These are phyloP conservation scores for Reutealis trisperma DNA, from an alignment of 345 rosid species.

Conservation along the genomic window DNA sequence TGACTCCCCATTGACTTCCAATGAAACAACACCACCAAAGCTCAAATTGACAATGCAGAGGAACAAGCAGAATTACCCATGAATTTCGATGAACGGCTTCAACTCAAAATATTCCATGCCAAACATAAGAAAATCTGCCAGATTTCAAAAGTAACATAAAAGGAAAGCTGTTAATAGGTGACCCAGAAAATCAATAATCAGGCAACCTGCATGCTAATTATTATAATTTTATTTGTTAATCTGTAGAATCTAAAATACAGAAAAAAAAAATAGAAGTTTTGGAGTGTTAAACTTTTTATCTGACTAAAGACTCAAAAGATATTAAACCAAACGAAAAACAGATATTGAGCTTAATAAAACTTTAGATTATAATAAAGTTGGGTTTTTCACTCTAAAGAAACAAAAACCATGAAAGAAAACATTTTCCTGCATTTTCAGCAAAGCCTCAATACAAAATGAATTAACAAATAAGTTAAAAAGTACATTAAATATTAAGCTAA, in stretches of 20 bases:
- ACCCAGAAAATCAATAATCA: not conserved
- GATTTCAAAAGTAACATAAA: not conserved
- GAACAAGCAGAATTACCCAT: not conserved
- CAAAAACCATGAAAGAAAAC: not conserved
- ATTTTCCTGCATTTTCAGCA: not conserved
- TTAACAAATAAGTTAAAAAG: not conserved
- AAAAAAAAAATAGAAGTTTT: not conserved
- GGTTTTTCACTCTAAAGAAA: not conserved
- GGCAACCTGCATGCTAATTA: not conserved
- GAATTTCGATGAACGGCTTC: not conserved
- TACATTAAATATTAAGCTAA: not conserved
- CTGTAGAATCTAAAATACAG: not conserved
- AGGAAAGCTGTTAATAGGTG: not conserved
- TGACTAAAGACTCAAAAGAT: not conserved
- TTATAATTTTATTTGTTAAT: not conserved
- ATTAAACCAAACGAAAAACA: not conserved
- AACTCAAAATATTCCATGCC: not conserved
- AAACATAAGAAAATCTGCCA: not conserved
- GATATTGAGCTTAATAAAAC: not conserved
- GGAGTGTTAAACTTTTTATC: not conserved
- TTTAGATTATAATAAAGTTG: not conserved
- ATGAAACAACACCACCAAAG: slow-evolving; percentile 22
- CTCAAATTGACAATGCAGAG: slow-evolving; percentile 7
- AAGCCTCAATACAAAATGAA: not conserved
- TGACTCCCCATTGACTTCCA: slow-evolving; percentile 32